Evolutionary conservation across 2,329 filamentous ascomycete species (phyloP).

Genomic region (Fusarium secorum): DNA sequence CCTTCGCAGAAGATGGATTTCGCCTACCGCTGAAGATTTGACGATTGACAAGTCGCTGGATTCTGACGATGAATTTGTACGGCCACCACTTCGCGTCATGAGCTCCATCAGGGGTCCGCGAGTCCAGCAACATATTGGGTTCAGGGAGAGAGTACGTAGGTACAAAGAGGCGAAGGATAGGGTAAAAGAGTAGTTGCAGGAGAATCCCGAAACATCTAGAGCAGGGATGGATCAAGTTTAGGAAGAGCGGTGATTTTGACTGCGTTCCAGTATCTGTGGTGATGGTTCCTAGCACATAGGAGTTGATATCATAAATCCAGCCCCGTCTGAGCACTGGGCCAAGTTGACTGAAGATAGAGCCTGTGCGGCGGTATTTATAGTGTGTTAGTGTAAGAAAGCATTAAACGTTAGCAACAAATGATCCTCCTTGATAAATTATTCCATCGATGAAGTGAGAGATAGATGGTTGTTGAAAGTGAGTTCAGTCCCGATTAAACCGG

Average conservation of each 20-base stretch:
- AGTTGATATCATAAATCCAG: neutral
- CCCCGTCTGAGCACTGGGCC: neutral
- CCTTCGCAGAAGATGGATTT: constrained; percentile 41
- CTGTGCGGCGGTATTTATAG: neutral
- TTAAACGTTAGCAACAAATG: neutral
- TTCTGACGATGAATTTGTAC: constrained; percentile 36
- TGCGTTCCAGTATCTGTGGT: neutral
- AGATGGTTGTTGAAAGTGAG: neutral
- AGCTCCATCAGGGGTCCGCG: constrained; percentile 45
- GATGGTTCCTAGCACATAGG: neutral
- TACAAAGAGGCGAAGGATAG: constrained; percentile 41
- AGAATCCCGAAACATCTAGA: neutral
- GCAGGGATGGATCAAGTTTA: constrained; percentile 7
- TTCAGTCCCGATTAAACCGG: constrained; percentile 30
- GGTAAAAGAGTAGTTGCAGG: constrained; percentile 2
- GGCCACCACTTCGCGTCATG: constrained; percentile 41
- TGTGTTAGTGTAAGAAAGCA: neutral
- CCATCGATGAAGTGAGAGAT: neutral
- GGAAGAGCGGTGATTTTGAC: neutral
- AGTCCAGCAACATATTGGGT: constrained; percentile 44
- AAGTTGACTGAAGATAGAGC: neutral
- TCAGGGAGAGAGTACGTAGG: constrained; percentile 41
- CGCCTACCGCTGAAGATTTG: constrained; percentile 23
- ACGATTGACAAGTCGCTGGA: constrained; percentile 21
- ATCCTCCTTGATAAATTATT: neutral